Evolutionary conservation across 1,139 yeast species (phyloP), one percentile per base, ranked within the genome.

Genomic region (Kurtzmaniella natalensis): DNA sequence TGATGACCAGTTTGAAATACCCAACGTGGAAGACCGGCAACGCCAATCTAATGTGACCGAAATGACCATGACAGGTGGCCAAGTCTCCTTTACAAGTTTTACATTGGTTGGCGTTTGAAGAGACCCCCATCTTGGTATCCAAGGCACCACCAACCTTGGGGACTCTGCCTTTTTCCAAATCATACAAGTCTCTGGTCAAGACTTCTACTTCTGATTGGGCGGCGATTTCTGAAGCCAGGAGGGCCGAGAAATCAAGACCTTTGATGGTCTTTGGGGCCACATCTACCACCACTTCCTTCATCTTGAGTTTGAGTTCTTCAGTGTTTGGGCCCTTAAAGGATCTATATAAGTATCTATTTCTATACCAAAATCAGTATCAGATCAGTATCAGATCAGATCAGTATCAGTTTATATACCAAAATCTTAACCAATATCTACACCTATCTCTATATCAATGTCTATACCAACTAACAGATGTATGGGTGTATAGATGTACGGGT

Each of bases 21-120:
- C 99, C 99, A 30, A 92, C 94, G 54, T 94, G 98, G 63, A 92
- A 94, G 13, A 89, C 97, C 2, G 99, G 99, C 33, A 94, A 67
- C 0, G 97, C 96, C 35, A 94, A 70, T 46, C 87, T 77, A 43
- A 94, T 78, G 53, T 94, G 95, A 28, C 99, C 99, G 57, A 94
- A 94, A 62, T 94, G 99, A 36, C 99, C 99, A 60, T 92, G 96
- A 57, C 99, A 94, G 1, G 95, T 77, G 0, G 96, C 96, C 48
- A 94, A 65, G 47, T 81, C 81, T 7, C 97, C 97, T 47, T 80
- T 88, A 62, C 99, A 94, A 0, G 97, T 94, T 11, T 76, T 57
- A 67, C 98, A 94, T 52, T 84, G 95, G 17, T 78, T 68, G 20
- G 83, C 64, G 47, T 88, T 89, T 38, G 94, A 79, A 5, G 96